These are phyloP conservation scores for Kondoa subrosea DNA, from an alignment of 768 basidiomycete species.

Conservation along the genomic window DNA sequence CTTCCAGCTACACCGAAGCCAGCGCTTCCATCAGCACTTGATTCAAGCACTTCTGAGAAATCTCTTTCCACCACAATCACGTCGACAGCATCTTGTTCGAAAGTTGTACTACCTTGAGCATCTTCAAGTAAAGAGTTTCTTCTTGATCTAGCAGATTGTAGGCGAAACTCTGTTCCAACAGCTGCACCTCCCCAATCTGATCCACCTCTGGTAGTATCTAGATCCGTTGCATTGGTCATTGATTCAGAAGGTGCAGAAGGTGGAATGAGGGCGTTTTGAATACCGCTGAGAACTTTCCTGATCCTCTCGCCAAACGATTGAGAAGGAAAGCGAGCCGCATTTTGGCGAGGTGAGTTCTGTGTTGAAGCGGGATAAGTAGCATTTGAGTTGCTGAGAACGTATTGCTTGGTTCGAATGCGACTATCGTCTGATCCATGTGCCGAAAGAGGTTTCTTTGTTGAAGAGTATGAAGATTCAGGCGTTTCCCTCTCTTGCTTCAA, in stretches of 20 bases:
- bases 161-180: background rate
- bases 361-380: background rate
- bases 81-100: constrained; percentile 1
- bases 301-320: background rate
- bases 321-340: background rate
- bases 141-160: background rate
- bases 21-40: background rate
- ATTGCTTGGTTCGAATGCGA: background rate
- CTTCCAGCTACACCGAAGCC: background rate
- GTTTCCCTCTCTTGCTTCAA: too few species aligned
- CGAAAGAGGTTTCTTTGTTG: background rate
- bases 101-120: background rate
- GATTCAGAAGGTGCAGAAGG: background rate
- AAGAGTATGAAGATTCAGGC: background rate
- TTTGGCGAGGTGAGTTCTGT: background rate
- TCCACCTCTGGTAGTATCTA: background rate
- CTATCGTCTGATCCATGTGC: background rate
- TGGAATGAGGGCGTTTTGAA: background rate
- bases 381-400: background rate
- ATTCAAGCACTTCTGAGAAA: background rate
- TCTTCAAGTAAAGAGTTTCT: background rate
- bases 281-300: background rate
- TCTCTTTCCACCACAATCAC: constrained; percentile 2
- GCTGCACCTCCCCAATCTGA: background rate
- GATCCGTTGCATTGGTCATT: background rate